These are phyloP conservation scores for Gaultheria prostrata DNA, from an alignment of 148 eudicot genomes.

Conservation along the genomic window DNA sequence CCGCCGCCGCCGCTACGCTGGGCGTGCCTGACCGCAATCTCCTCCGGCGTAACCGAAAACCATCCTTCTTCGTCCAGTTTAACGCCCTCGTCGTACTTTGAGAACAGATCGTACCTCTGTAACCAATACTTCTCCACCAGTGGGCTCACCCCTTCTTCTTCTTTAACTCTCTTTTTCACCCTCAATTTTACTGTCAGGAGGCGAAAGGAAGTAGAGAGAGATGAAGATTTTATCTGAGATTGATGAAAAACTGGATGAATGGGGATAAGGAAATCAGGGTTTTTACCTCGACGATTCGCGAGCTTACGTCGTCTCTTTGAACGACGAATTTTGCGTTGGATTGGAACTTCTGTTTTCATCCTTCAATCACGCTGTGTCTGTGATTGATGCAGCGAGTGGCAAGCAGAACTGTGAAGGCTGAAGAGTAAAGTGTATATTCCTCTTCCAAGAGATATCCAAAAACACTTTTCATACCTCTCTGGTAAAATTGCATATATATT, in stretches of 20 bases:
- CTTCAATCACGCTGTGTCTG: too few relatives aligned
- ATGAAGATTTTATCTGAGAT: not conserved
- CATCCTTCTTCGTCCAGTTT: slow-evolving; percentile 56
- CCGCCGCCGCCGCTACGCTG: slow-evolving; percentile 35
- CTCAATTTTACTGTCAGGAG: not conserved
- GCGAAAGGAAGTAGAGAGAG: not conserved
- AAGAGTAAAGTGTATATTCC: too few relatives aligned
- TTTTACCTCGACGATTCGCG: slow-evolving; percentile 5
- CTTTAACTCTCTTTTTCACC: slow-evolving; percentile 13
- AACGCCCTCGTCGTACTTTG: slow-evolving; percentile 44
- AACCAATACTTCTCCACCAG: slow-evolving; percentile 46
- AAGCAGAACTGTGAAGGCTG: too few relatives aligned
- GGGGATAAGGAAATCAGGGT: not conserved
- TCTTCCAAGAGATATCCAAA: too few relatives aligned
- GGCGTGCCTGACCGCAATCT: slow-evolving; percentile 43
- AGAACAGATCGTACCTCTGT: slow-evolving; percentile 40
- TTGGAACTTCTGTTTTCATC: slow-evolving; percentile 8
- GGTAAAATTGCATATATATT: too few relatives aligned
- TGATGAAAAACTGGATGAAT: not conserved
- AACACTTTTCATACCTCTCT: too few relatives aligned
- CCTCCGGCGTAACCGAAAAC: slow-evolving; percentile 55
- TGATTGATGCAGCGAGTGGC: too few relatives aligned
- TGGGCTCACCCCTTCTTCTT: slow-evolving; percentile 27
- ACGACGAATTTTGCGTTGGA: not conserved
- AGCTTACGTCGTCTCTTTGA: not conserved